Conservation (phyloP, 1,139 yeast species). For the Pichia sp. region DNA sequence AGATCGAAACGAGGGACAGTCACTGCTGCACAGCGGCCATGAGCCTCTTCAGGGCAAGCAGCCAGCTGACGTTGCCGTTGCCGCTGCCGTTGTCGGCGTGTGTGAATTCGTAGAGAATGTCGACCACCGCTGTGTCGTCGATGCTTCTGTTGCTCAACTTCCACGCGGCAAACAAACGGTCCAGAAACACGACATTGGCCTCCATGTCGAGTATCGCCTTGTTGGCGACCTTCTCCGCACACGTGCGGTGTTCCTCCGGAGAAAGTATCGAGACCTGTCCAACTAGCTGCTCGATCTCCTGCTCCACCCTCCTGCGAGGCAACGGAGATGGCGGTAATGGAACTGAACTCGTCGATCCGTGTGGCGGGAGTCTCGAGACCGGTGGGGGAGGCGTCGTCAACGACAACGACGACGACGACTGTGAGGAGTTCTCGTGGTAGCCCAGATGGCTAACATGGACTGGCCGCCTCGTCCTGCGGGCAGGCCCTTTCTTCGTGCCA, state of each 20-base stretch:
- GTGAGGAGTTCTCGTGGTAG: neutral
- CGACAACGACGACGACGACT: neutral
- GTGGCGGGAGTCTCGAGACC: neutral
- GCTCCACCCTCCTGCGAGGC: neutral
- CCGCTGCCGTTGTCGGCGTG: neutral
- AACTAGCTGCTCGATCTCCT: neutral
- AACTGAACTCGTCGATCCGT: neutral
- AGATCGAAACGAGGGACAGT: neutral
- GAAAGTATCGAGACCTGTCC: neutral
- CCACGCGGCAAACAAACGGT: constrained; percentile 1
- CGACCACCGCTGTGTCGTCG: neutral
- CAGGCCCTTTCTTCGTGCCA: neutral
- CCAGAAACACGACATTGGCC: neutral
- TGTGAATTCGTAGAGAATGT: neutral
- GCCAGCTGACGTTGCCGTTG: neutral
- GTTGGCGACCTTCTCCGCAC: neutral
- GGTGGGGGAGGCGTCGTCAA: neutral
- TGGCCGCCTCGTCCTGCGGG: constrained; percentile 4
- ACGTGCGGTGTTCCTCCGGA: neutral
- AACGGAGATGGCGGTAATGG: neutral
- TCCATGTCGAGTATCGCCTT: neutral
- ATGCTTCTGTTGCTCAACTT: neutral
- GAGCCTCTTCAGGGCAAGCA: neutral
- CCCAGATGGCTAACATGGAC: constrained; percentile 11
- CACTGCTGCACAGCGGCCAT: neutral